phyloP scores from a whole-genome alignment of 2,329 filamentous ascomycete species.

The Colletotrichum paranaense region DNA sequence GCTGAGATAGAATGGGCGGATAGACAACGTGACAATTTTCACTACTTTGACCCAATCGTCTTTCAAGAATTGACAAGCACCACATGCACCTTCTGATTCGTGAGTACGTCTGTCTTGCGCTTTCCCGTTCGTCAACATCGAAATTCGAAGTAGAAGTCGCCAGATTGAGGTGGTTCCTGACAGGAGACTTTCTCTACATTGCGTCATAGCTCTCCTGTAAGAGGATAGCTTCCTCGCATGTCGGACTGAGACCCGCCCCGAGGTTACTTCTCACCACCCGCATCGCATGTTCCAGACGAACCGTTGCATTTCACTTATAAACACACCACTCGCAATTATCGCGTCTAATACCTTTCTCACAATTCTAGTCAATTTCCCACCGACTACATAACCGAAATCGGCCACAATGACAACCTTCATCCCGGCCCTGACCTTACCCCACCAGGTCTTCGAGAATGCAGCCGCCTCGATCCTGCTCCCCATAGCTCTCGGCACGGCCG shows the following conservation, averaged over 20 bases:
- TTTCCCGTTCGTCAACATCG: no score
- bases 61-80: background rate
- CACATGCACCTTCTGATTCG: background rate
- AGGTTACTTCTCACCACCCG: constrained; percentile 3
- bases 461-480: constrained; percentile 82
- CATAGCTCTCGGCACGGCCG: constrained; percentile 76
- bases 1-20: background rate
- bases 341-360: background rate
- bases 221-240: constrained; percentile 27
- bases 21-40: background rate
- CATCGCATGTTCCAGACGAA: constrained; percentile 29
- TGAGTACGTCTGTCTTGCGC: background rate
- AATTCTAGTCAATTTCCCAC: background rate
- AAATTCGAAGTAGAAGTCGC: background rate
- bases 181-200: constrained; percentile 9
- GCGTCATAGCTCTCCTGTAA: constrained; percentile 28
- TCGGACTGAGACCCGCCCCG: constrained; percentile 33
- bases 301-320: background rate
- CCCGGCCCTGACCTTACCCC: constrained; percentile 80
- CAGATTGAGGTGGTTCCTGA: background rate
- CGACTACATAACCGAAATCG: background rate
- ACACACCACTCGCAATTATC: background rate
- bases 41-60: background rate
- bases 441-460: constrained; percentile 76
- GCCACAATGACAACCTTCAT: constrained; percentile 81